These are phyloP conservation scores for Prosopis cineraria DNA, from an alignment of 306 rosid genomes.

Conservation along the genomic window DNA sequence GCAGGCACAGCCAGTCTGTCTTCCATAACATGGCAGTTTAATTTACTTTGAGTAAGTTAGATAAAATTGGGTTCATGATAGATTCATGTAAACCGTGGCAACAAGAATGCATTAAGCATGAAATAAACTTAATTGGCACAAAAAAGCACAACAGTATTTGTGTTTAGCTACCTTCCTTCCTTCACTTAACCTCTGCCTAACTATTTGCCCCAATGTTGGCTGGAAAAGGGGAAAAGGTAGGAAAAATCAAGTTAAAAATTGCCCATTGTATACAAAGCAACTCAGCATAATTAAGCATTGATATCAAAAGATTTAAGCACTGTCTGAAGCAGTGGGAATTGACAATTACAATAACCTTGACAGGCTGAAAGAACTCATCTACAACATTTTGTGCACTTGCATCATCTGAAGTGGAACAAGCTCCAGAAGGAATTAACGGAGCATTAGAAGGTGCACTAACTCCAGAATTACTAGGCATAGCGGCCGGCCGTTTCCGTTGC, in stretches of 20 bases:
- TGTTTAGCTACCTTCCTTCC: conserved; percentile 72
- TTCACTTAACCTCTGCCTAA: conserved; percentile 71
- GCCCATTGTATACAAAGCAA: conserved; percentile 13
- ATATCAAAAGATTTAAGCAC: background rate
- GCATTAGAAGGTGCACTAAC: conserved; percentile 45
- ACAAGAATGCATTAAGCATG: background rate
- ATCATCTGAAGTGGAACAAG: conserved; percentile 45
- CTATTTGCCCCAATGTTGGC: conserved; percentile 83
- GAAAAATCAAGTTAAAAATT: conserved; percentile 24
- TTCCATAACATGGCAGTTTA: background rate
- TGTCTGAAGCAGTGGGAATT: background rate
- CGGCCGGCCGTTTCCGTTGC: conserved; percentile 65
- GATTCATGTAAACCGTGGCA: background rate
- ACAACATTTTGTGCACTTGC: conserved; percentile 65
- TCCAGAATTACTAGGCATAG: conserved; percentile 54
- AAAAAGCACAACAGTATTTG: conserved; percentile 1
- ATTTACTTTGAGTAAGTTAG: background rate
- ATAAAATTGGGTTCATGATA: background rate
- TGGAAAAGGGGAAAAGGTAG: conserved; percentile 46
- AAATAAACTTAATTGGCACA: conserved; percentile 1
- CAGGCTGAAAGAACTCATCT: conserved; percentile 70
- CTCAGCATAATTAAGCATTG: background rate
- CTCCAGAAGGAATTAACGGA: conserved; percentile 35
- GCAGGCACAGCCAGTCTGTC: background rate
- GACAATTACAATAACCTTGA: conserved; percentile 47